These are phyloP conservation scores for Millerago galiae DNA, from an alignment of 805 yeast species.

Conservation along the genomic window DNA sequence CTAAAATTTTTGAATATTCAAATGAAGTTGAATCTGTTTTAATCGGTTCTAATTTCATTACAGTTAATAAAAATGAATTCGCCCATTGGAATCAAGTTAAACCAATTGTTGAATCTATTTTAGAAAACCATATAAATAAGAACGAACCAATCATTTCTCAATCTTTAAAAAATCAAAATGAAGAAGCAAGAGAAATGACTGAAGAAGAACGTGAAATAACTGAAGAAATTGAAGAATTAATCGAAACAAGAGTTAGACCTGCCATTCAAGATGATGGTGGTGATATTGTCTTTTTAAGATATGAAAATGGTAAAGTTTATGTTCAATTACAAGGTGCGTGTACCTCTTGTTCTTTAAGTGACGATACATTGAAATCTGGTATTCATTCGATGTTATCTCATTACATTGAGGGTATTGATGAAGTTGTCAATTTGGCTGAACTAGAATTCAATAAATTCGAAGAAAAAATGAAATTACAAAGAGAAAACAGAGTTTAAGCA, in stretches of 20 bases:
- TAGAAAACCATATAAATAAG: conserved; percentile 33
- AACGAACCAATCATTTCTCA: conserved; percentile 23
- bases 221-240: conserved; percentile 83
- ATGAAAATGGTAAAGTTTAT: conserved; percentile 81
- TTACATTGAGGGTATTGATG: conserved; percentile 90
- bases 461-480: conserved; percentile 17
- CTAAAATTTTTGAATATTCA: conserved; percentile 43
- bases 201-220: conserved; percentile 79
- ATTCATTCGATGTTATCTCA: conserved; percentile 96
- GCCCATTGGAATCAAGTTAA: conserved; percentile 68
- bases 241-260: conserved; percentile 93
- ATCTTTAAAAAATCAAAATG: conserved; percentile 3
- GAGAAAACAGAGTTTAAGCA: conserved; percentile 11
- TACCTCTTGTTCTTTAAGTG: conserved; percentile 84
- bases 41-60: conserved; percentile 69
- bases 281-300: conserved; percentile 83
- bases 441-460: conserved; percentile 25
- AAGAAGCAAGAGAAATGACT: conserved; percentile 11
- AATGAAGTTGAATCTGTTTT: conserved; percentile 63
- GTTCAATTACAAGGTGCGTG: conserved; percentile 94
- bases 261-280: conserved; percentile 99
- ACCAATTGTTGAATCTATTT: conserved; percentile 47
- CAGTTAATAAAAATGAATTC: conserved; percentile 63
- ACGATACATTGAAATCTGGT: conserved; percentile 90
- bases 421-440: conserved; percentile 44